Evolutionary conservation across 371 early-diverging fungal species (phyloP).

Genomic region (Dichotomocladium elegans): DNA sequence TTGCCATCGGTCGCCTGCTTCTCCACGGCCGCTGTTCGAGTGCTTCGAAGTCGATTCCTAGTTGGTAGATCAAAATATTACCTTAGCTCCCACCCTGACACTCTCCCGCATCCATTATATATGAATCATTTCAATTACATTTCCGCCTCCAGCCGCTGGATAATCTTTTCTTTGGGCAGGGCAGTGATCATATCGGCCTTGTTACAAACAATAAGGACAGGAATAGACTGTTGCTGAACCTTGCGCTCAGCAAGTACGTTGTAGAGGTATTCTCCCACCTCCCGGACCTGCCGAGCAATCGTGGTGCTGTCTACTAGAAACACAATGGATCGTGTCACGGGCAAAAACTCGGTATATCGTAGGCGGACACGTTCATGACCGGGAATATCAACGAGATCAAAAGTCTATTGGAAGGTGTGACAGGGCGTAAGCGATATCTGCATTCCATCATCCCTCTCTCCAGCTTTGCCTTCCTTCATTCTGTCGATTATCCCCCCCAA

Average conservation of each 20-base stretch:
- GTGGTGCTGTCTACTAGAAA: conserved; percentile 80
- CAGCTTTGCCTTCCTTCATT: not conserved
- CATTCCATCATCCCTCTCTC: not conserved
- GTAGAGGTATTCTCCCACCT: conserved; percentile 71
- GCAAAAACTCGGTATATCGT: conserved; percentile 65
- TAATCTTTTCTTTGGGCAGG: conserved; percentile 58
- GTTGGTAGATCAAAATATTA: not conserved
- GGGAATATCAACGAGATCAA: conserved; percentile 81
- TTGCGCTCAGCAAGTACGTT: conserved; percentile 66
- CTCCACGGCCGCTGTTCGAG: conserved; percentile 67
- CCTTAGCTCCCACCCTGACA: not conserved
- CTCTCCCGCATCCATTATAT: not conserved
- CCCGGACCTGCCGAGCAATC: conserved; percentile 42
- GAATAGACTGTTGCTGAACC: conserved; percentile 52
- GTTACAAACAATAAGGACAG: conserved; percentile 78
- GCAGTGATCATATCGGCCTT: conserved; percentile 78
- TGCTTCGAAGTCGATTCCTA: conserved; percentile 63
- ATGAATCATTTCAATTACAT: conserved; percentile 47
- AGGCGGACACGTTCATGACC: conserved; percentile 84
- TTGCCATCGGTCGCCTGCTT: conserved; percentile 46
- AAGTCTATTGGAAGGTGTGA: conserved; percentile 14
- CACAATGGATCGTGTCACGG: conserved; percentile 66
- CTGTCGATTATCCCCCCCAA: not conserved
- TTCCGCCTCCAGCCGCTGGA: conserved; percentile 67
- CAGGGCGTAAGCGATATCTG: no score